These are phyloP conservation scores for Trametes sp. DNA, from an alignment of 1,284 basidiomycete genomes.

Conservation along the genomic window DNA sequence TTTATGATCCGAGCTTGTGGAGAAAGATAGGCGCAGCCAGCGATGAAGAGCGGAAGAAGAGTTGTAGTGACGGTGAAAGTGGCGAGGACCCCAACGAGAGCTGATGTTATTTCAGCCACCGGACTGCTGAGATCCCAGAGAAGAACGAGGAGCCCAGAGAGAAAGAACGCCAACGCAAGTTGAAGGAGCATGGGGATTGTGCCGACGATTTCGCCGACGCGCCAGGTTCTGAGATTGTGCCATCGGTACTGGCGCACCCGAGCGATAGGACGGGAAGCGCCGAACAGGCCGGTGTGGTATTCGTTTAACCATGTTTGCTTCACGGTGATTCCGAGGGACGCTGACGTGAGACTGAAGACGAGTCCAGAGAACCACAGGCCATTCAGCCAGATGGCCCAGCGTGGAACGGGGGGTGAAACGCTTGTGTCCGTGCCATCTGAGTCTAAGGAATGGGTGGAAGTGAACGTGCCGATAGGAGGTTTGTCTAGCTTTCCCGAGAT, in stretches of 20 bases:
- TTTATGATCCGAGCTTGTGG: neutral
- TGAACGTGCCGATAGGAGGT: neutral
- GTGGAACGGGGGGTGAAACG: neutral
- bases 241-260: constrained; percentile 25
- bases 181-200: constrained; percentile 27
- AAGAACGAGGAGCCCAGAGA: constrained; percentile 26
- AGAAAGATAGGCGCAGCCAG: neutral
- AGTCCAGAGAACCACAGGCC: constrained; percentile 28
- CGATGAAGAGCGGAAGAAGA: neutral
- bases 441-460: neutral
- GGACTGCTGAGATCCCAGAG: constrained; percentile 19
- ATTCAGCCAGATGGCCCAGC: constrained; percentile 22
- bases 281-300: constrained; percentile 11
- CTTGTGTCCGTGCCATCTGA: neutral
- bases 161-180: constrained; percentile 20
- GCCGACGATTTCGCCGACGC: constrained; percentile 15
- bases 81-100: neutral
- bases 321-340: constrained; percentile 24
- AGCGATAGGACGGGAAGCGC: constrained; percentile 11
- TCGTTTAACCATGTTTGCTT: constrained; percentile 30
- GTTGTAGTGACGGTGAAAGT: constrained; percentile 3
- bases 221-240: constrained; percentile 23
- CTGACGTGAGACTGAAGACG: constrained; percentile 22
- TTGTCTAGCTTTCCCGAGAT: constrained; percentile 13
- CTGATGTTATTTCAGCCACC: constrained; percentile 9